Evolutionary conservation across 495 filamentous ascomycete genomes (phyloP), one percentile per base, ranked within the genome.

Genomic region (Neurospora sublineolata): DNA sequence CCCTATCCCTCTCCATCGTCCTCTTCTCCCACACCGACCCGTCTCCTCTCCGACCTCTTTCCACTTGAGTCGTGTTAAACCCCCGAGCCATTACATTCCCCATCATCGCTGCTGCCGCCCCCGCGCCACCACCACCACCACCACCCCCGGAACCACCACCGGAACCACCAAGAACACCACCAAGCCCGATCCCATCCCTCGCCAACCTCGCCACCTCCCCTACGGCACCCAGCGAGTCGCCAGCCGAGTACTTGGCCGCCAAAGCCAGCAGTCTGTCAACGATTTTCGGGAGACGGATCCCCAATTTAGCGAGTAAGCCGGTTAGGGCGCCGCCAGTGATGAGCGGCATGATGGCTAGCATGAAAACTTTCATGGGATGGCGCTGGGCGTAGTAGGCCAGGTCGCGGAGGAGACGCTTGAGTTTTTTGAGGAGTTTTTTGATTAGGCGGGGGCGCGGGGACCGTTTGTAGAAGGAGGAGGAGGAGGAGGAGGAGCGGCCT

Each of bases 331-430:
- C 94, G 68, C 92, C 92, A 0, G 90, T 92, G 71, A 97, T 82
- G 67, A 97, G 84, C 23, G 94, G 94, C 84, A 97, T 86, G 69
- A 96, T 87, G 38, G 96, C 90, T 20, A 95, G 84, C 83, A 94
- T 88, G 80, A 96, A 89, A 3, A 94, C 90, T 80, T 94, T 95
- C 74, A 93, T 75, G 0, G 94, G 94, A 77, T 97, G 88, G 9
- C 87, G 84, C 76, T 91, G 88, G 70, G 91, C 90, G 79, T 93
- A 96, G 78, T 88, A 85, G 74, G 86, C 85, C 14, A 97, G 86
- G 74, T 94, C 88, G 70, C 90, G 90, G 37, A 96, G 78, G 37
- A 94, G 83, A 36, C 89, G 89, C 76, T 88, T 89, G 73, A 97
- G 87, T 71, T 90, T 87, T 75, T 86, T 85, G 76, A 92, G 79